Base-by-base conservation (phyloP, 345 rosid species). In the Salix arbutifolia region DNA sequence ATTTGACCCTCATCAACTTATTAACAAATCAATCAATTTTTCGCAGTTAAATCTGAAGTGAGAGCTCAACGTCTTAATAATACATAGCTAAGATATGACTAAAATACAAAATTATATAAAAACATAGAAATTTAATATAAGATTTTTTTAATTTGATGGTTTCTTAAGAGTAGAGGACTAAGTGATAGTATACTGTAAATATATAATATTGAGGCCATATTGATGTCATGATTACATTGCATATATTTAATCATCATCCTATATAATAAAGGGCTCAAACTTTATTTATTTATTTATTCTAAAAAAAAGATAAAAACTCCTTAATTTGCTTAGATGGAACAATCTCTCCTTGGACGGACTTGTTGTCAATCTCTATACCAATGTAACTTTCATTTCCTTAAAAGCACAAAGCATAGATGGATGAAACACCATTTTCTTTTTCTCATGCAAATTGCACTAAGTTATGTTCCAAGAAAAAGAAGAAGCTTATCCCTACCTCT, bases 321-420 rank as follows among this genome's bases (percentile, higher is more conserved):
- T 56, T 56, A 5, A 65, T 48, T 50, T 31, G 77, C 64, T 12
- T 48, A 33, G 71, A 65, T 14, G 25, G 70, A 44, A 64, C 60
- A 44, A 73, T 4, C 14, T 48, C 31, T 48, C 35, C 50, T 66
- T 65, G 71, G 71, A 74, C 71, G 13, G 21, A 50, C n/a, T 23
- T 31, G 70, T 21, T 13, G 35, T 33, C 35, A 33, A 31, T 28
- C 67, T 50, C 23, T 33, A 33, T 35, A 13, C 28, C 28, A 62
- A 74, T 6, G 70, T 65, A 65, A 46, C 46, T 50, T 74, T 74
- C 30, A 30, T 65, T 61, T 65, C 76, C 10, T 64, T 30, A 46
- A 74, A 74, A 65, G 70, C 70, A 74, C 62, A 74, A 65, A 61
- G 70, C 70, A 74, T 9, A 8, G 33, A 74, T 65, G 6, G 33